A percentile compares a stretch with the other conserved stretches of the same genome.
Evolutionary conservation across 129 eudicot genomes (phyloP).

Genomic region (Sambucus nigra): DNA sequence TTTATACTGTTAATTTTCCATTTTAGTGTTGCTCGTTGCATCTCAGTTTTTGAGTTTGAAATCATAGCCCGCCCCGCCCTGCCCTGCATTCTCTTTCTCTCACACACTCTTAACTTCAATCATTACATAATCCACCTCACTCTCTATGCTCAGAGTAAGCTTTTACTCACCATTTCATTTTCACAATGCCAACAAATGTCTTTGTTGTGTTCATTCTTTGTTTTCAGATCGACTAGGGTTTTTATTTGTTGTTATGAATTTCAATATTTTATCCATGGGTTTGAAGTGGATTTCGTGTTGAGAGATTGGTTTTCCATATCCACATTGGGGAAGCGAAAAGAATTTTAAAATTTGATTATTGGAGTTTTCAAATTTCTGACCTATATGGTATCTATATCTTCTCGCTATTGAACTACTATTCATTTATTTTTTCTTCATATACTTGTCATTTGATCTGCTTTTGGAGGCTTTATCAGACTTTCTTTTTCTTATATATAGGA

Average conservation of each 20-base stretch:
- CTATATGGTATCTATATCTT: no score
- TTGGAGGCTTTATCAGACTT: no score
- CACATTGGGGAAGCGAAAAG: background rate
- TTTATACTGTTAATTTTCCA: constrained; percentile 17
- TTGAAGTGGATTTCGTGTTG: background rate
- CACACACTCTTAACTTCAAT: no score
- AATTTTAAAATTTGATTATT: background rate
- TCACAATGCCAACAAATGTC: background rate
- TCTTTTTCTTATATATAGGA: no score
- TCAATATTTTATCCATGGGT: constrained; percentile 4
- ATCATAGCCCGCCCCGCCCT: constrained; percentile 49
- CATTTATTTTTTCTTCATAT: background rate
- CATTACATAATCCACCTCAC: constrained; percentile 1
- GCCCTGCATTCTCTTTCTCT: constrained; percentile 14
- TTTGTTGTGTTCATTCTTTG: constrained; percentile 6
- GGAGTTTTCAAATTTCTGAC: no score
- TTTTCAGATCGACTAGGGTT: constrained; percentile 29
- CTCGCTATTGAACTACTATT: no score
- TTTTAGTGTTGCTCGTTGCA: background rate
- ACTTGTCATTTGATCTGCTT: no score
- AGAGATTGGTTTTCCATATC: background rate
- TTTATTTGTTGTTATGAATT: constrained; percentile 5
- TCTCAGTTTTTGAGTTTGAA: constrained; percentile 22
- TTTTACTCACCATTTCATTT: background rate
- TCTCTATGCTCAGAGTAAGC: constrained; percentile 6